These are phyloP conservation scores for Populus tomentosa DNA, from an alignment of 441 rosid species.

Conservation along the genomic window DNA sequence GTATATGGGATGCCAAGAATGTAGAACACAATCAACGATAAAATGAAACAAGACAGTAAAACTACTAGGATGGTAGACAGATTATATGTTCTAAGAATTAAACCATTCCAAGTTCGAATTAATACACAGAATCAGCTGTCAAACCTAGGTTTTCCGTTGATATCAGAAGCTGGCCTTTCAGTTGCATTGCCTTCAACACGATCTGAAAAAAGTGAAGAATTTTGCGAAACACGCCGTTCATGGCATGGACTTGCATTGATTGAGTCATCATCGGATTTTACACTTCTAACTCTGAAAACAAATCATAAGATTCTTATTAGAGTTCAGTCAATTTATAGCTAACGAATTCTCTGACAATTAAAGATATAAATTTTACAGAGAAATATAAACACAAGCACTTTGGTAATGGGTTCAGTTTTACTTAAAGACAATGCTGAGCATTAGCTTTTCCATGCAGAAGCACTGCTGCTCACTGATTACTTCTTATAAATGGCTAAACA, in stretches of 20 bases:
- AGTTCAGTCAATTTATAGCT: not conserved
- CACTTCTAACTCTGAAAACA: conserved; percentile 36
- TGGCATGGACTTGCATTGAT: conserved; percentile 46
- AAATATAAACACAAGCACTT: not conserved
- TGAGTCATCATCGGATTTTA: conserved; percentile 72
- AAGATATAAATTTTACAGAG: not conserved
- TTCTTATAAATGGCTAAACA: not conserved
- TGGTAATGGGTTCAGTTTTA: not conserved
- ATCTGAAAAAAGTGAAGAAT: conserved; percentile 39
- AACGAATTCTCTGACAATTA: not conserved
- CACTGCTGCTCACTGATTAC: not conserved
- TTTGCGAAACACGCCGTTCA: conserved; percentile 29
- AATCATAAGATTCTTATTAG: conserved; percentile 16
- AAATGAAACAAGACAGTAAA: not conserved
- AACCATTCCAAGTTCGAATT: conserved; percentile 9
- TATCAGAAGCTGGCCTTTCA: conserved; percentile 42
- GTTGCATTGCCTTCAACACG: conserved; percentile 27
- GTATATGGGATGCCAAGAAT: not conserved
- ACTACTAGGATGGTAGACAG: not conserved
- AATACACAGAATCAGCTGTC: conserved; percentile 23
- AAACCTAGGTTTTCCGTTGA: conserved; percentile 53
- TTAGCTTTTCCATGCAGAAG: conserved; percentile 7
- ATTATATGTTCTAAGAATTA: not conserved
- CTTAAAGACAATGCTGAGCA: not conserved
- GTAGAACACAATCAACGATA: not conserved